Percentiles rank a stretch among this genome's conserved stretches.
Conservation (phyloP, 2,329 filamentous ascomycete species). For the Didymella sp. region DNA sequence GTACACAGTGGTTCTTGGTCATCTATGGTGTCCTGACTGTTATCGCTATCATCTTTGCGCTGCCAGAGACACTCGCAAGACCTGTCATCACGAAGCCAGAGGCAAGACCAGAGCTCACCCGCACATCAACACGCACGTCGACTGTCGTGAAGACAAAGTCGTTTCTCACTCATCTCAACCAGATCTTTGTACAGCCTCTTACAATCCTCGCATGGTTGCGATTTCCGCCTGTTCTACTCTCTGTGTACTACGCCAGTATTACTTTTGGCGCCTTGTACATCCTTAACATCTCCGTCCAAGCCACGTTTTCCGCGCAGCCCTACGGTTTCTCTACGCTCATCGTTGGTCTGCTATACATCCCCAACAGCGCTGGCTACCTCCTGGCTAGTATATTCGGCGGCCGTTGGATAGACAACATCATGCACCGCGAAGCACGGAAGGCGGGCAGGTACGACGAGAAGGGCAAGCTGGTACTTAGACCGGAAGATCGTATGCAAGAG, state of each 20-base stretch:
- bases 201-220: conserved; percentile 48
- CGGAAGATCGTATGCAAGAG: conserved; percentile 52
- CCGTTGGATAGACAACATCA: conserved; percentile 51
- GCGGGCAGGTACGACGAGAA: conserved; percentile 46
- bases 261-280: conserved; percentile 50
- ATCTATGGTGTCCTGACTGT: conserved; percentile 47
- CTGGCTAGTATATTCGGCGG: conserved; percentile 47
- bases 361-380: conserved; percentile 47
- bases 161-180: conserved; percentile 35
- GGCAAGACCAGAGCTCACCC: conserved; percentile 28
- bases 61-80: conserved; percentile 46
- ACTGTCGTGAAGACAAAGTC: conserved; percentile 44
- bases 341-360: conserved; percentile 50
- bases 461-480: conserved; percentile 46
- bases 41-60: conserved; percentile 42
- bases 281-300: conserved; percentile 51
- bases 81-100: conserved; percentile 9
- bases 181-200: conserved; percentile 51
- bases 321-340: conserved; percentile 49
- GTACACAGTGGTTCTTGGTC: conserved; percentile 51
- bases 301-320: conserved; percentile 42
- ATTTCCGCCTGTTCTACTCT: conserved; percentile 48
- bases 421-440: conserved; percentile 49
- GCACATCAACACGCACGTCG: conserved; percentile 45
- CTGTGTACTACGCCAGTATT: conserved; percentile 51